These are phyloP conservation scores for Phialophora chinensis DNA, from an alignment of 2,329 filamentous ascomycete species.

Conservation along the genomic window DNA sequence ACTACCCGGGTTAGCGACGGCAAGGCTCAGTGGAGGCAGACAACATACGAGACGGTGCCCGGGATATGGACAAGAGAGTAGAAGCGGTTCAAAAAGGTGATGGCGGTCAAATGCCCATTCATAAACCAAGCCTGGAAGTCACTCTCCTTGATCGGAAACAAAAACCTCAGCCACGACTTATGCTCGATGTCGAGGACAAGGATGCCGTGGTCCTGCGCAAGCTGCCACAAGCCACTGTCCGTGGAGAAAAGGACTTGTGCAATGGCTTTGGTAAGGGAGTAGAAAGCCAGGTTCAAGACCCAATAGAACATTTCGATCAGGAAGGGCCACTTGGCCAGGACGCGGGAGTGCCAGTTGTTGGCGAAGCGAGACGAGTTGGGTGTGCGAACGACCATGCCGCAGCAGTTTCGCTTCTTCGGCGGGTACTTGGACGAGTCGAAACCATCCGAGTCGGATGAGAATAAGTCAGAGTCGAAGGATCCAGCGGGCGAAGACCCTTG, in stretches of 20 bases:
- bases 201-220: slow-evolving; percentile 52
- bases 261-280: slow-evolving; percentile 63
- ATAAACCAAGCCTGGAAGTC: slow-evolving; percentile 55
- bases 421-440: slow-evolving; percentile 47
- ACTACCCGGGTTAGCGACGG: slow-evolving; percentile 41
- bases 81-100: slow-evolving; percentile 57
- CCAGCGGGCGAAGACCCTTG: slow-evolving; percentile 35
- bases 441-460: slow-evolving; percentile 47
- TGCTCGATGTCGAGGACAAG: slow-evolving; percentile 35
- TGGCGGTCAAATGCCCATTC: slow-evolving; percentile 47
- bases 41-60: slow-evolving; percentile 55
- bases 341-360: slow-evolving; percentile 64
- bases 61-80: slow-evolving; percentile 60
- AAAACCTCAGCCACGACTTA: slow-evolving; percentile 45
- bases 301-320: slow-evolving; percentile 77
- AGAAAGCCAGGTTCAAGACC: slow-evolving; percentile 69
- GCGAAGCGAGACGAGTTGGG: slow-evolving; percentile 68
- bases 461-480: slow-evolving; percentile 41
- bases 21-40: not conserved
- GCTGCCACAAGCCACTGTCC: slow-evolving; percentile 52
- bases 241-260: slow-evolving; percentile 60
- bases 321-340: slow-evolving; percentile 72
- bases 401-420: slow-evolving; percentile 59
- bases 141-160: slow-evolving; percentile 51
- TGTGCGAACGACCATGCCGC: slow-evolving; percentile 58